A percentile compares a stretch with the other conserved stretches of the same genome.
phyloP scores from a whole-genome alignment of 108 stramenopile genomes.

The Nannochloropsis salina region DNA sequence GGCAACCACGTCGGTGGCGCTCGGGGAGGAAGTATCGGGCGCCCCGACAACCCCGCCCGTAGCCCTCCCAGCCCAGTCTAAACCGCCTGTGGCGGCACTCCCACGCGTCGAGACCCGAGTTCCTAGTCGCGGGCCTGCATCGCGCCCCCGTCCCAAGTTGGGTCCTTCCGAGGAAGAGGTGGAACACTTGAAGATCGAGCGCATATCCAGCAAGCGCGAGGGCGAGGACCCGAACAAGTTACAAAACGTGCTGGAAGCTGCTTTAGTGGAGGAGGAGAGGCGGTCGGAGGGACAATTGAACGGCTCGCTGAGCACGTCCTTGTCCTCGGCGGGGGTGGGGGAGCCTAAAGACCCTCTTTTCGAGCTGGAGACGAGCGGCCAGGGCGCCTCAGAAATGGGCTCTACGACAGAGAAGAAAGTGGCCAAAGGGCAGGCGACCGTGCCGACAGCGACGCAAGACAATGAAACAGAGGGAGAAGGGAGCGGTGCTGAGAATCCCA shows the following conservation, averaged over 20 bases:
- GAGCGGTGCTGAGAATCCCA: too few species aligned
- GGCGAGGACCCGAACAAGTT: background rate
- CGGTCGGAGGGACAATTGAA: too few species aligned
- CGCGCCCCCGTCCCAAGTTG: background rate
- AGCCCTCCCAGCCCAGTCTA: background rate
- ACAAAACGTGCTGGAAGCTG: background rate
- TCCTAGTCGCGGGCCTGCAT: constrained; percentile 15
- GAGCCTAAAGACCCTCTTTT: too few species aligned
- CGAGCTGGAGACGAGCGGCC: too few species aligned
- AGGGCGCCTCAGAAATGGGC: too few species aligned
- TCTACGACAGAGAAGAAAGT: too few species aligned
- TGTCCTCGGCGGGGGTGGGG: too few species aligned
- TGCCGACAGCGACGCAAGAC: too few species aligned
- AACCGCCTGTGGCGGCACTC: background rate
- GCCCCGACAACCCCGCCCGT: background rate
- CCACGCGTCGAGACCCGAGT: background rate
- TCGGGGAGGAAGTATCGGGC: background rate
- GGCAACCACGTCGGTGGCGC: background rate
- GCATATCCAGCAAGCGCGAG: background rate
- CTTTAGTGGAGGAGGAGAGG: constrained; percentile 19
- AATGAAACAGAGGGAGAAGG: too few species aligned
- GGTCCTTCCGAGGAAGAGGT: background rate
- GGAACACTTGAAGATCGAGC: background rate
- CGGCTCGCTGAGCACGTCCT: too few species aligned
- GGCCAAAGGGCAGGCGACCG: too few species aligned